Base-by-base conservation (phyloP, 202 grass and related monocot species). In the Setaria italica region DNA sequence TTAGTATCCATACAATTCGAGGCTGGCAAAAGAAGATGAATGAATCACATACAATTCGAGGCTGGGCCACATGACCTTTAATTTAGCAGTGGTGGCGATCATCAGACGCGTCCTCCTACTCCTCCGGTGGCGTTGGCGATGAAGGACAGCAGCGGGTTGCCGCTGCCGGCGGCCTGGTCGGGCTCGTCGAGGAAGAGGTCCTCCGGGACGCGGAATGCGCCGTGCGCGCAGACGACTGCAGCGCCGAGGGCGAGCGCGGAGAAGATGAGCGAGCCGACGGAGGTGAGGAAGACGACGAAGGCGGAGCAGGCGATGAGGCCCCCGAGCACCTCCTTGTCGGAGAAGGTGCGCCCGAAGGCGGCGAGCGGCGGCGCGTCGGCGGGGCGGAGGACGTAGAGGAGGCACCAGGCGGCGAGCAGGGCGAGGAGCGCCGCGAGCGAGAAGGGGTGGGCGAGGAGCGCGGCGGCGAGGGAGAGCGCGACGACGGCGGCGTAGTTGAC, bases 401-500 rank as follows among this genome's bases (percentile, higher is more conserved):
- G 30, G 71, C 71, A 74, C 71, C 71, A 74, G 14, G 71, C 71
- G 29, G 71, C 71, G 70, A 74, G 70, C 3, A 53, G 47, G 12
- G 21, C 72, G 1, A 12, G 32, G 19, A 42, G 84, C 76, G 80
- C 86, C 51, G 77, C 90, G 80, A 88, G 84, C 42, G 81, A 89
- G 67, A 88, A 67, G 3, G 88, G 67, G 68, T 86, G 88, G 67
- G 85, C 81, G 20, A 90, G 84, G 57, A 87, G 74, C 74, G 85
- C 48, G n/a, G 76, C 66, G 50, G 80, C 84, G 51, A 90, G 88
- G 67, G 74, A 77, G 39, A 73, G 68, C 41, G 80, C 84, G 14
- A 57, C 72, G 73, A 80, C 32, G 42, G 85, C 75, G 39, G 85
- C 11, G 76, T 90, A 91, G 85, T 91, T 91, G 55, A 91, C 85